Evolutionary conservation across 306 rosid species (phyloP).

Genomic region (Lathyrus aphaca): DNA sequence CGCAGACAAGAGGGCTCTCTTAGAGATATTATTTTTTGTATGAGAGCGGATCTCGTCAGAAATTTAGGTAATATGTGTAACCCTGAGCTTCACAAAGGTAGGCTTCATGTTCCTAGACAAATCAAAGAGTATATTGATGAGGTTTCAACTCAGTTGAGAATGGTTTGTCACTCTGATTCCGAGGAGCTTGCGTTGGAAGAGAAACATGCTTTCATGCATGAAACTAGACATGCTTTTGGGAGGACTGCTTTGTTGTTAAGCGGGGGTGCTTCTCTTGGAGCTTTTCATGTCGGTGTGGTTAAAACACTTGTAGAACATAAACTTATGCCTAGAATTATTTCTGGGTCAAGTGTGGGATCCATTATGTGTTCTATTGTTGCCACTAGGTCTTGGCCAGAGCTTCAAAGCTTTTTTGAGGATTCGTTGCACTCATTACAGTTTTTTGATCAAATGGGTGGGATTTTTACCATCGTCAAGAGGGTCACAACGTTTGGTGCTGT

Average conservation of each 20-base stretch:
- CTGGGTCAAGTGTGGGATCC: conserved; percentile 98
- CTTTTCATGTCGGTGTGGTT: conserved; percentile 88
- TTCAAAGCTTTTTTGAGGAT: conserved; percentile 87
- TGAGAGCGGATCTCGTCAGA: conserved; percentile 95
- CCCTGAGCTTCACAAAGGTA: conserved; percentile 86
- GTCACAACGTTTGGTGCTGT: conserved; percentile 83
- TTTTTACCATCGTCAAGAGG: conserved; percentile 82
- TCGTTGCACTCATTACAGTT: conserved; percentile 90
- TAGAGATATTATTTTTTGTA: conserved; percentile 82
- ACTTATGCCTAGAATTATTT: conserved; percentile 90
- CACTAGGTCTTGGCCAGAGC: conserved; percentile 98
- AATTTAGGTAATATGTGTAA: conserved; percentile 96
- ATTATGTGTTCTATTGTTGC: conserved; percentile 94
- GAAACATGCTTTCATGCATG: conserved; percentile 89
- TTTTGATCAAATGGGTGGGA: conserved; percentile 90
- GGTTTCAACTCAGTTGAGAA: conserved; percentile 82
- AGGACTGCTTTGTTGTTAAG: conserved; percentile 94
- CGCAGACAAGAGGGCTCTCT: conserved; percentile 85
- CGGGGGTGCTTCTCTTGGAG: conserved; percentile 98
- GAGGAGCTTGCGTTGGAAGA: conserved; percentile 89
- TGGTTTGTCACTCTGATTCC: conserved; percentile 88
- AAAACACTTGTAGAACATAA: conserved; percentile 87
- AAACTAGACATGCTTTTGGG: conserved; percentile 94
- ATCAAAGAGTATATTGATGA: conserved; percentile 92
- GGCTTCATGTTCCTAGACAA: conserved; percentile 82